Evolutionary conservation across 2,329 filamentous ascomycete genomes (phyloP), one percentile per base, ranked within the genome.

Genomic region (Xylaria polymorpha): DNA sequence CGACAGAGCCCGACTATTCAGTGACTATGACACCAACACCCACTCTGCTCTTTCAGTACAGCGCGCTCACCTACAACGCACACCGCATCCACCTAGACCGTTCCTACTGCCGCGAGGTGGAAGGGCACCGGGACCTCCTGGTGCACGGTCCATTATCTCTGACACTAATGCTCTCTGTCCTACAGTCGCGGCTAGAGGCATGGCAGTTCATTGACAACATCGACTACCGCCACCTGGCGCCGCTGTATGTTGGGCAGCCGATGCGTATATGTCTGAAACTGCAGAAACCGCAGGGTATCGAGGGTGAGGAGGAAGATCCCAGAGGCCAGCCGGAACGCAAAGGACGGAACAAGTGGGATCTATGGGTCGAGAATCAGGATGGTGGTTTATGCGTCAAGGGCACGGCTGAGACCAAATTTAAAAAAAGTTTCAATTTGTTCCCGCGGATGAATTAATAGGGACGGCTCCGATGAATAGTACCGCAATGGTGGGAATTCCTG

Each of bases 51-150:
- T 97, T 97, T 82, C 90, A 94, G 67, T 98, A 95, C 84, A 96
- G 92, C 22, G 94, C 94, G 0, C 87, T 99, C 41, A 95, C 92
- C 2, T 94, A 94, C 84, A 99, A 99, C 80, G 93, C 94, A 1
- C 96, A 99, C 80, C 85, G 87, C 18, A 98, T 99, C 74, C 96
- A 99, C 81, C 85, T 97, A 25, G 92, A 98, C 79, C 86, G 85
- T 1, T 77, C 85, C 51, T 97, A 93, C 80, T 90, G 90, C 61
- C 86, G 86, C 46, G 83, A 87, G 14, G 83, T 90, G 14, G 96
- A 98, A 79, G 92, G 92, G 12, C 90, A 97, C 78, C 85, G 85
- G 5, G 87, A 90, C 69, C 83, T 94, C 32, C 85, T 98, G 18
- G 92, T 98, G 64, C 96, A 98, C 76, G 96, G 96, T 0, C 95